Evolutionary conservation across 2,329 filamentous ascomycete species (phyloP).

Genomic region (Macrophomina phaseolina): DNA sequence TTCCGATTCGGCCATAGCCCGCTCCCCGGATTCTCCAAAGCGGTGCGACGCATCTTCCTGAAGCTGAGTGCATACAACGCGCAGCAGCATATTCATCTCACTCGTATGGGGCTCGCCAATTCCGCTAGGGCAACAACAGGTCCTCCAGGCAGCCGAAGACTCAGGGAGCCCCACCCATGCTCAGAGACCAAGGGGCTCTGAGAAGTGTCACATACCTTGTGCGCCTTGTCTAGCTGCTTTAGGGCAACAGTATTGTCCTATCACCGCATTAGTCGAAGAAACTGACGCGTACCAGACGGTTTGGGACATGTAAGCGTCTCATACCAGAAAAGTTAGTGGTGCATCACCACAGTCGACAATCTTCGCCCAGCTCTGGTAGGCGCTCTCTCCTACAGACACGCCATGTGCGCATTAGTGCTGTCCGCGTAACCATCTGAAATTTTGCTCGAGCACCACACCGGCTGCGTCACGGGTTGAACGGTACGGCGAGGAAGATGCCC

Average conservation of each 20-base stretch:
- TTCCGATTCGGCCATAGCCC: not conserved
- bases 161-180: not conserved
- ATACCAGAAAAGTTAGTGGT: slow-evolving; percentile 55
- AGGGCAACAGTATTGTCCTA: slow-evolving; percentile 61
- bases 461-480: not conserved
- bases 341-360: slow-evolving; percentile 63
- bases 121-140: not conserved
- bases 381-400: slow-evolving; percentile 38
- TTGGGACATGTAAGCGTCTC: not conserved
- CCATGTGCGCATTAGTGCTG: not conserved
- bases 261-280: not conserved
- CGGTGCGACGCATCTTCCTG: not conserved
- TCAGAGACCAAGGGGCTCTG: not conserved
- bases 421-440: not conserved
- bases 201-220: slow-evolving; percentile 48
- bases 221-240: slow-evolving; percentile 59
- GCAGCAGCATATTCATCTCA: not conserved
- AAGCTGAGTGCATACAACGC: not conserved
- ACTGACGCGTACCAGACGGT: not conserved
- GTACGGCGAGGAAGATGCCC: not conserved
- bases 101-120: not conserved
- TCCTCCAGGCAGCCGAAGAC: slow-evolving; percentile 1
- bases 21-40: slow-evolving; percentile 7
- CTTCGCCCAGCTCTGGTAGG: slow-evolving; percentile 55
- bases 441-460: not conserved